Base-by-base conservation (phyloP, 352 stramenopile genomes). In the Phytophthora europaea region DNA sequence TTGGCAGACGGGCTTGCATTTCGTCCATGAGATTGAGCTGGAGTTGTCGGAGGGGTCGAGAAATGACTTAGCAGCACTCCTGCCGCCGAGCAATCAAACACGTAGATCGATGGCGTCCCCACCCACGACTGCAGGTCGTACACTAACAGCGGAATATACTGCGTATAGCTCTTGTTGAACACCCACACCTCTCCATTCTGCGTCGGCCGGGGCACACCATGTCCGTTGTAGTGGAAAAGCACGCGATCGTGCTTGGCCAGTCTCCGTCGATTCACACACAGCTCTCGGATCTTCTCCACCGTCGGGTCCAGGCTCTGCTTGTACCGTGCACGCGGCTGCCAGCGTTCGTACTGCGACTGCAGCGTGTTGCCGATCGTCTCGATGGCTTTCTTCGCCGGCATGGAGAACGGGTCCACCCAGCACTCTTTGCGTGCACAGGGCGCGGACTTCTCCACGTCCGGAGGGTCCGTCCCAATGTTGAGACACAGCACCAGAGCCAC, bases 211-310 rank as follows among this genome's bases (percentile, higher is more conserved):
- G 98, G 98, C 20, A 99, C 98, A 47, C 98, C 98, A 79, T 99
- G 98, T 58, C 98, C 98, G 83, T 99, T 99, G 88, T 99, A 99
- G 84, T 99, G 98, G 63, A 99, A 97, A 20, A 99, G 73, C 20
- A 99, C 90, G 54, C 98, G 87, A 75, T 99, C 97, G 61, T 91
- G 72, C 67, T 97, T 97, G 16, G 98, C 98, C 55, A 95, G 84
- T 55, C 95, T 85, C 26, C 98, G 84, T 77, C 99, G 90, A 18
- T 90, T 93, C 16, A 95, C 82, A 75, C 97, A 99, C 31, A 99
- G 79, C 51, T 96, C 84, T 66, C 97, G 91, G 20, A 99, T 95
- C 57, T 99, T 94, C 57, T 99, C 97, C 26, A 99, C 91, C 0
- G 98, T 99, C 23, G 98, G 98, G 77, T 99, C 98, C 28, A 99